Percentiles rank a stretch among this genome's conserved stretches.
These are phyloP conservation scores for Ogataea paraovalis DNA, from an alignment of 805 yeast genomes.

Conservation along the genomic window DNA sequence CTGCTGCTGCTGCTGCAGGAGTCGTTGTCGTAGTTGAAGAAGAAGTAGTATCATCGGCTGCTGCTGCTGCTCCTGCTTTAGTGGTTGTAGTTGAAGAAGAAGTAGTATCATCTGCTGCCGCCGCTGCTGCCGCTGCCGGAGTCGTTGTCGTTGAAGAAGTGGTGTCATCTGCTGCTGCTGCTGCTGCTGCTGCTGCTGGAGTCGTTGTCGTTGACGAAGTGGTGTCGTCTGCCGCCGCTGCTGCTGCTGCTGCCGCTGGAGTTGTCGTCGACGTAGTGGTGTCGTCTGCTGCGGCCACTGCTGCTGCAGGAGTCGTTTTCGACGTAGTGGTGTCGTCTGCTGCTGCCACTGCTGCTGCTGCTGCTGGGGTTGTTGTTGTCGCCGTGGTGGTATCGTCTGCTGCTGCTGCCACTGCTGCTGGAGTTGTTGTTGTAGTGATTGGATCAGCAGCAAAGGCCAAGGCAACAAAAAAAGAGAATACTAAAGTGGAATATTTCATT, in stretches of 20 bases:
- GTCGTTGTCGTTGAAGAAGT: conserved; percentile 8
- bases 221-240: conserved; percentile 11
- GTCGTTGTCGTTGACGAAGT: conserved; percentile 8
- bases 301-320: conserved; percentile 6
- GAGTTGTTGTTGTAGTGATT: conserved; percentile 10
- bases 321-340: conserved; percentile 16
- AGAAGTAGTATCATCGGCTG: conserved; percentile 3
- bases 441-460: conserved; percentile 11
- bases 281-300: conserved; percentile 1
- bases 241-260: conserved; percentile 1
- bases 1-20: conserved; percentile 2
- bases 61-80: conserved; percentile 12
- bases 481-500: conserved; percentile 10
- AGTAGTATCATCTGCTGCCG: not conserved
- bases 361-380: conserved; percentile 1
- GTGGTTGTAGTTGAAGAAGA: conserved; percentile 5
- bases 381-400: conserved; percentile 6
- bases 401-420: conserved; percentile 6
- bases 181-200: conserved; percentile 12
- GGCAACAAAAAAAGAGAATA: conserved; percentile 7
- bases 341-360: not conserved
- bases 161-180: conserved; percentile 8
- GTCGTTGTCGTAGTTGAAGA: not conserved
- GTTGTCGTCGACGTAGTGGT: conserved; percentile 2
- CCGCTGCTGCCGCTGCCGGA: conserved; percentile 5